Evolutionary conservation across 768 basidiomycete genomes (phyloP).

Genomic region (Glaciozyma martinii): DNA sequence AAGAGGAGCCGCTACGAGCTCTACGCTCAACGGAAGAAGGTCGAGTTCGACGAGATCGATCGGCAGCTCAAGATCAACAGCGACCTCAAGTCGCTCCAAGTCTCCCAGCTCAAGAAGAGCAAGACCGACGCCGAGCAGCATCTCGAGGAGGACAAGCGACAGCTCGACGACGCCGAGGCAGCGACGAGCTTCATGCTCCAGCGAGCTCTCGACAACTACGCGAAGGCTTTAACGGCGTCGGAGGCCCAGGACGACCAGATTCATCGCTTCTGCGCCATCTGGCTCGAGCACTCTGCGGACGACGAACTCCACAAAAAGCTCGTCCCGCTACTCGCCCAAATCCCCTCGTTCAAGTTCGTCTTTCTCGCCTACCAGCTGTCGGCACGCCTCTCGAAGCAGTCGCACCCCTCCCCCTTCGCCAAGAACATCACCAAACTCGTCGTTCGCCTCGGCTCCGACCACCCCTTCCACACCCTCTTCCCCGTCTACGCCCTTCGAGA

Average conservation of each 20-base stretch:
- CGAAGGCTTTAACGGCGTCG: constrained; percentile 59
- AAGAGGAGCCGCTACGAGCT: constrained; percentile 54
- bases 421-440: constrained; percentile 55
- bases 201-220: constrained; percentile 77
- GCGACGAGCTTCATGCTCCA: constrained; percentile 57
- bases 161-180: constrained; percentile 43
- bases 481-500: constrained; percentile 65
- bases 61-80: constrained; percentile 26
- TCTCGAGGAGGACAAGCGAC: constrained; percentile 51
- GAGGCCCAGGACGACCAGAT: constrained; percentile 68
- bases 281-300: constrained; percentile 76
- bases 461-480: constrained; percentile 89
- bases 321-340: constrained; percentile 44
- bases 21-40: constrained; percentile 61
- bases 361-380: constrained; percentile 88
- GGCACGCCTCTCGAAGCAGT: constrained; percentile 61
- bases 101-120: constrained; percentile 40
- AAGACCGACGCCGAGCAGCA: constrained; percentile 45
- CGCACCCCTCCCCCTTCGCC: constrained; percentile 44
- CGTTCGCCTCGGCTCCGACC: constrained; percentile 66
- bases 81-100: constrained; percentile 27
- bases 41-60: constrained; percentile 53
- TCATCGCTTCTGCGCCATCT: constrained; percentile 77
- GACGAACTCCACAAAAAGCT: constrained; percentile 43
- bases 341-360: constrained; percentile 81